These are phyloP conservation scores for Dichomitus squalens DNA, from an alignment of 1,284 basidiomycete genomes.

Conservation along the genomic window DNA sequence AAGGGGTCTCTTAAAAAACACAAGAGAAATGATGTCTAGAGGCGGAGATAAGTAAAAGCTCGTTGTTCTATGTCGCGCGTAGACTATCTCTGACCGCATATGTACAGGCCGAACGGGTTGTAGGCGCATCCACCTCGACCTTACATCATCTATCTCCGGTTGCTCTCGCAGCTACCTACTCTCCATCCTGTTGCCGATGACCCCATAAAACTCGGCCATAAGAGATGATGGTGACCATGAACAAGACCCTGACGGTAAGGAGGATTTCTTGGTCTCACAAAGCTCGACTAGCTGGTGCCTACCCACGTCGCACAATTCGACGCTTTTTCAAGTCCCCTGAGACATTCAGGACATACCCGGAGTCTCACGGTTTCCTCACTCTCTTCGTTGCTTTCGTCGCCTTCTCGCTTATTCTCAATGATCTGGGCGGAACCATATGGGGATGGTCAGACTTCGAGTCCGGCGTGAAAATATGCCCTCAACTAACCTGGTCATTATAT, in stretches of 20 bases:
- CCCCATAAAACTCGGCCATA: neutral
- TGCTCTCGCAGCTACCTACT: slow-evolving; percentile 20
- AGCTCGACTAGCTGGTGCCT: slow-evolving; percentile 61
- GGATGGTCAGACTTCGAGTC: slow-evolving; percentile 90
- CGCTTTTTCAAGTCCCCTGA: slow-evolving; percentile 87
- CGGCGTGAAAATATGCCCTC: slow-evolving; percentile 70
- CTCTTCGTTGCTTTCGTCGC: slow-evolving; percentile 76
- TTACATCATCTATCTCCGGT: slow-evolving; percentile 19
- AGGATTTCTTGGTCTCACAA: slow-evolving; percentile 46
- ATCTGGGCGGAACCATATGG: slow-evolving; percentile 89
- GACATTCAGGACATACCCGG: slow-evolving; percentile 85
- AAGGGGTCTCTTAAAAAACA: too few relatives aligned
- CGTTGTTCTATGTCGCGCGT: too few relatives aligned
- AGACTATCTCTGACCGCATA: too few relatives aligned
- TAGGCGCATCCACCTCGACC: slow-evolving; percentile 9
- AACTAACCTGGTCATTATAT: slow-evolving; percentile 82
- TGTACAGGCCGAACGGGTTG: too few relatives aligned
- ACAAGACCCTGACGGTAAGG: slow-evolving; percentile 23
- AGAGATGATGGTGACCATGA: slow-evolving; percentile 23
- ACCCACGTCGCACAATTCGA: slow-evolving; percentile 64
- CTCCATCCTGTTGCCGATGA: slow-evolving; percentile 11
- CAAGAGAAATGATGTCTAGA: too few relatives aligned
- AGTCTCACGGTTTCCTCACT: slow-evolving; percentile 88
- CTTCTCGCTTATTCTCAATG: slow-evolving; percentile 80
- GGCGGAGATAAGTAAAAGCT: too few relatives aligned